Evolutionary conservation across 164 flowering plant genomes (phyloP).

Genomic region (Vitis rupestris): DNA sequence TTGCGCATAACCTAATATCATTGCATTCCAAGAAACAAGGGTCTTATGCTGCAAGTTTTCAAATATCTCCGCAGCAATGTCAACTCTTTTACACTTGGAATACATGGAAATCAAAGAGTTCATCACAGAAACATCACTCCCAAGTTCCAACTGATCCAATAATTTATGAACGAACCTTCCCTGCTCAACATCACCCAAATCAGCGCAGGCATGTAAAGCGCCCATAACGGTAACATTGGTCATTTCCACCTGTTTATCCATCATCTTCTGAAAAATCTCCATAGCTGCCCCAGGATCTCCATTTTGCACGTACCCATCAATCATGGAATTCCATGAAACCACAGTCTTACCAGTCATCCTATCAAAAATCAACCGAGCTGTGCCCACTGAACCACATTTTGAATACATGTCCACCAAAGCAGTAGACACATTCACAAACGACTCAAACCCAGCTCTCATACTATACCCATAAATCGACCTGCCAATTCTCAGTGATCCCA

Average conservation of each 20-base stretch:
- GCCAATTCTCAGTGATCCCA: conserved; percentile 52
- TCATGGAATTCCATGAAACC: conserved; percentile 88
- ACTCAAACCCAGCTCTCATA: conserved; percentile 52
- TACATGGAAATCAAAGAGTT: conserved; percentile 92
- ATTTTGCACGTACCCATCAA: conserved; percentile 70
- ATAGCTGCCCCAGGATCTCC: conserved; percentile 66
- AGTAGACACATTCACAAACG: conserved; percentile 58
- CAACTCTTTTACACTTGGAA: conserved; percentile 73
- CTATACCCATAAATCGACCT: conserved; percentile 72
- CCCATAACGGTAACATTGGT: conserved; percentile 77
- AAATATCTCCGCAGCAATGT: conserved; percentile 58
- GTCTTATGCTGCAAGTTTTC: conserved; percentile 46
- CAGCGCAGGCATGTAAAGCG: conserved; percentile 74
- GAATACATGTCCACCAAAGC: conserved; percentile 77
- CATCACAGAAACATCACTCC: conserved; percentile 53
- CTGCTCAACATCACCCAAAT: conserved; percentile 54
- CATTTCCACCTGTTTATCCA: conserved; percentile 59
- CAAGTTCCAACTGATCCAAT: conserved; percentile 41
- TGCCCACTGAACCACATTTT: conserved; percentile 56
- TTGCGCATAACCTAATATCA: conserved; percentile 82
- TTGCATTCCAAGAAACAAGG: conserved; percentile 85
- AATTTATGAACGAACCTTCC: conserved; percentile 60
- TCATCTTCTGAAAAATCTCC: conserved; percentile 54
- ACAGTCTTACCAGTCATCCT: conserved; percentile 55
- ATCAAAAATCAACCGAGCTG: conserved; percentile 66